Conservation (phyloP, 495 filamentous ascomycete genomes). For the Pseudotulostoma volvatum region DNA sequence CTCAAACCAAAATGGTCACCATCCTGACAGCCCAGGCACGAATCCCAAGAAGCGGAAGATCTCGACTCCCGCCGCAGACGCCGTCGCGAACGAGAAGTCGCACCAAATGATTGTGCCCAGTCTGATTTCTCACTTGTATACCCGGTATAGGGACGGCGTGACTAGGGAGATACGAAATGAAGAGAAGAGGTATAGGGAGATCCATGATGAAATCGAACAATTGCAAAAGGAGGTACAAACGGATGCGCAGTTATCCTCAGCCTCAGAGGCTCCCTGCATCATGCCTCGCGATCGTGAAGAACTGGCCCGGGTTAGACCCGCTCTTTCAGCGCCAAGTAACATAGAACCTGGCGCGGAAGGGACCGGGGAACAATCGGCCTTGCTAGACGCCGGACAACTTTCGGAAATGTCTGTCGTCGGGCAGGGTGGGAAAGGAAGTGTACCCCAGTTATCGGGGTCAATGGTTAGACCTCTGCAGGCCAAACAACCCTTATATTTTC, state of each 20-base stretch:
- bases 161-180: slow-evolving; percentile 55
- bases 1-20: slow-evolving; percentile 14
- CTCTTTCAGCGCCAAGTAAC: slow-evolving; percentile 7
- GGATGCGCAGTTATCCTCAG: slow-evolving; percentile 27
- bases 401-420: no score
- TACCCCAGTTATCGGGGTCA: no score
- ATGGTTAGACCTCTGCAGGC: no score
- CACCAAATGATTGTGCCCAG: slow-evolving; percentile 50
- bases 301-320: no score
- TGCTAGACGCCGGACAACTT: no score
- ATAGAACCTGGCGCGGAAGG: no score
- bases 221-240: slow-evolving; percentile 46
- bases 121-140: slow-evolving; percentile 56
- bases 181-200: slow-evolving; percentile 46
- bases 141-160: slow-evolving; percentile 50
- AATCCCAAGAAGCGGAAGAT: slow-evolving; percentile 61
- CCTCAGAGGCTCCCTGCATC: slow-evolving; percentile 10
- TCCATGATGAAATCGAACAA: slow-evolving; percentile 50
- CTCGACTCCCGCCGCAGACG: no score
- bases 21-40: slow-evolving; percentile 13
- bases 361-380: no score
- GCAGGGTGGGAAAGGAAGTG: no score
- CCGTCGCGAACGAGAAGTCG: slow-evolving; percentile 44
- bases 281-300: no score
- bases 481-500: no score